Evolutionary conservation across 768 basidiomycete genomes (phyloP).

Genomic region (Dentipellis fragilis): DNA sequence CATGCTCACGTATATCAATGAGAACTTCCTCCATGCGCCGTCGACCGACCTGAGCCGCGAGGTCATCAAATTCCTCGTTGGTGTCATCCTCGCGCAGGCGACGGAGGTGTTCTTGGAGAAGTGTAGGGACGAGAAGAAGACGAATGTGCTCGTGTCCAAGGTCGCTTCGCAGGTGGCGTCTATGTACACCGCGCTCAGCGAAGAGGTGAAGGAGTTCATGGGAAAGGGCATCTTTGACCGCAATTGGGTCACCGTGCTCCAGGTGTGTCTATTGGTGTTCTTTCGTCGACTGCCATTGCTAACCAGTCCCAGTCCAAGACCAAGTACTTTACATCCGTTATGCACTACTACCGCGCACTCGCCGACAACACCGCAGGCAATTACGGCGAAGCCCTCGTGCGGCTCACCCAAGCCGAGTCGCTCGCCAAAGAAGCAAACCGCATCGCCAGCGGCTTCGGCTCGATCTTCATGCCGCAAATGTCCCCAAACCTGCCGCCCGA

Average conservation of each 20-base stretch:
- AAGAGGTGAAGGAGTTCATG: conserved; percentile 94
- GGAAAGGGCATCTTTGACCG: conserved; percentile 93
- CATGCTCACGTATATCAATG: conserved; percentile 98
- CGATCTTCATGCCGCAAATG: conserved; percentile 59
- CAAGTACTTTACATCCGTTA: conserved; percentile 78
- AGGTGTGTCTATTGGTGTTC: conserved; percentile 36
- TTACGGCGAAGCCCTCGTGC: conserved; percentile 79
- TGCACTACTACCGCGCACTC: conserved; percentile 79
- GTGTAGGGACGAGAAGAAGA: conserved; percentile 87
- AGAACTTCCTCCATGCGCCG: conserved; percentile 97
- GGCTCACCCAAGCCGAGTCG: conserved; percentile 67
- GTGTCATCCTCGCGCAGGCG: conserved; percentile 86
- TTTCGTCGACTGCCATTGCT: neutral
- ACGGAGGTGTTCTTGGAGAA: conserved; percentile 97
- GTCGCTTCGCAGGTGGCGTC: conserved; percentile 73
- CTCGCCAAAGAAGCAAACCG: conserved; percentile 78
- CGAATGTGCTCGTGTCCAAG: conserved; percentile 66
- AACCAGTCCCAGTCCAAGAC: conserved; percentile 64
- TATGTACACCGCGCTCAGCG: conserved; percentile 74
- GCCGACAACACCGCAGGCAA: conserved; percentile 69
- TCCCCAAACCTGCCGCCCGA: conserved; percentile 84
- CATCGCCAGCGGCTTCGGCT: conserved; percentile 55
- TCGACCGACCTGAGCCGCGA: conserved; percentile 91
- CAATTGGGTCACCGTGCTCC: conserved; percentile 84
- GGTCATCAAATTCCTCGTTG: conserved; percentile 86